Evolutionary conservation across 108 stramenopile species (phyloP).

Genomic region (Skeletonema tropicum): DNA sequence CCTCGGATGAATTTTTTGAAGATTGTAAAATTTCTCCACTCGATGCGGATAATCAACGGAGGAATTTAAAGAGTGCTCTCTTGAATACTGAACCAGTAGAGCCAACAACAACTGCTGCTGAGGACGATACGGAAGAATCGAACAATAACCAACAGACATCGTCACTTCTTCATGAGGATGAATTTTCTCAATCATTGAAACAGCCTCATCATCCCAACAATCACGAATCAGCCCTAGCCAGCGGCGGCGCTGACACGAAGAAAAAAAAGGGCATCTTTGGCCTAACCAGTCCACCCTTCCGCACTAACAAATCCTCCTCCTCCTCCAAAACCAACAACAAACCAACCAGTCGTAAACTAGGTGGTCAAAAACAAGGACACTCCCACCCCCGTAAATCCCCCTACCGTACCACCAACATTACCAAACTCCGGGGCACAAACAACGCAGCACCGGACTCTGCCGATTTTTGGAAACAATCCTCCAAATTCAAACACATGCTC

Average conservation of each 20-base stretch:
- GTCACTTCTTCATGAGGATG: not conserved
- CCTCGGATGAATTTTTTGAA: too few species aligned
- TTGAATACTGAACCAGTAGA: not conserved
- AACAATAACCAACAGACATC: not conserved
- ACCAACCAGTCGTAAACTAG: not conserved
- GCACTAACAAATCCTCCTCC: not conserved
- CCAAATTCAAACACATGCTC: conserved; percentile 33
- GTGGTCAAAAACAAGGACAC: not conserved
- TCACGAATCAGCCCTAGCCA: not conserved
- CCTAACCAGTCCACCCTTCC: not conserved
- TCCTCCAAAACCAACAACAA: not conserved
- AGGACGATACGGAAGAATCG: not conserved
- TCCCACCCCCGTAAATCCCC: conserved; percentile 47
- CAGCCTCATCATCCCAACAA: conserved; percentile 1
- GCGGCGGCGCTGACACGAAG: not conserved
- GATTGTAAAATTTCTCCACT: not conserved
- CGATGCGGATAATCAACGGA: not conserved
- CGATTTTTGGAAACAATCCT: conserved; percentile 27
- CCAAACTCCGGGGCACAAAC: not conserved
- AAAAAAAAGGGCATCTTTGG: conserved; percentile 1
- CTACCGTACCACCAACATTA: not conserved
- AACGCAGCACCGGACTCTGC: conserved; percentile 37
- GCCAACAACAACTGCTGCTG: not conserved
- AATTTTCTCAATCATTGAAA: not conserved
- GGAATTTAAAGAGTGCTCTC: not conserved